Evolutionary conservation across 2,329 filamentous ascomycete genomes (phyloP), one percentile per base, ranked within the genome.

Genomic region (Talaromyces sp.): DNA sequence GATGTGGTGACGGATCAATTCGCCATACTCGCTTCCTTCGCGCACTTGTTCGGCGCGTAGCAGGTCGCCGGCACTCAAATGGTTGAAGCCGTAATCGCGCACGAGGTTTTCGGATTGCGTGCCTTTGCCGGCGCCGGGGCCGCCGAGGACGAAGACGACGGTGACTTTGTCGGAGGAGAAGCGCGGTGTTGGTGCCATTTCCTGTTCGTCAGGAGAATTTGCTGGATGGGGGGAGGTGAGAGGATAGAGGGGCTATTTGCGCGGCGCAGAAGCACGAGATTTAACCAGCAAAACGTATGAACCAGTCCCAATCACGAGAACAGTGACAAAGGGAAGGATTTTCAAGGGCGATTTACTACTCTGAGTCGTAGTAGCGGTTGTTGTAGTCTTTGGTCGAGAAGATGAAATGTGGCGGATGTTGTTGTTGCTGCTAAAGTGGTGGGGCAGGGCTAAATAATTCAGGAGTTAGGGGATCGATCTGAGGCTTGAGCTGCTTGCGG

Each of bases 61-160:
- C 54, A 99, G 85, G 78, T 99, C 95, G 65, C 95, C 95, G 0
- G 95, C 95, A 3, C 91, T 95, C 40, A 99, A 88, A 80, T 99
- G 95, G 67, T 88, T 90, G 87, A 98, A 98, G 77, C 89, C 89
- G 78, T 96, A 96, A 78, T 95, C 88, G 54, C 86, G 82, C 60
- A 97, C 94, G 38, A 99, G 89, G 70, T 91, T 91, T 70, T 88
- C 86, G 83, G 94, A 98, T 80, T 99, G 94, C 2, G 95, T 99
- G 73, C 95, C 95, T 79, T 99, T 99, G 73, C 95, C 95, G 69
- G 93, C 92, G 69, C 95, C 95, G 15, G 95, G 95, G 2, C 95
- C 95, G 78, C 94, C 94, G 68, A 99, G 92, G 68, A 98, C 92
- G 83, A 97, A 98, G 78, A 99, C 83, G 66, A 98, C 93, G n/a